phyloP scores from a whole-genome alignment of 306 rosid genomes.

The Hippophae tibetana region DNA sequence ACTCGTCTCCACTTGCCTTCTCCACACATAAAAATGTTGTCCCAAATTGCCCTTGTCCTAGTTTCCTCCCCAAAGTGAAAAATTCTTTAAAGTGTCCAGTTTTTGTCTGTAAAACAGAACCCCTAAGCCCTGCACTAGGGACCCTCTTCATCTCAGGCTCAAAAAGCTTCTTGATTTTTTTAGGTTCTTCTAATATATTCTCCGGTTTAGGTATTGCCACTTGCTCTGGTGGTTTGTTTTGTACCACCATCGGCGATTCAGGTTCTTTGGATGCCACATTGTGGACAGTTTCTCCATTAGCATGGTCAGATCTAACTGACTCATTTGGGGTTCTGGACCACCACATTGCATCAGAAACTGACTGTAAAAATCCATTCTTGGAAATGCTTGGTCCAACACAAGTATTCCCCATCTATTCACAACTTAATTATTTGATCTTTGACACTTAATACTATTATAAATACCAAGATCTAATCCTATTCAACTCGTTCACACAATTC shows the following conservation, averaged over 20 bases:
- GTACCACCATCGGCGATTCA: slow-evolving; percentile 63
- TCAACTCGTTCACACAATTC: slow-evolving; percentile 24
- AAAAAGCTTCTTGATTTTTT: slow-evolving; percentile 34
- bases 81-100: slow-evolving; percentile 70
- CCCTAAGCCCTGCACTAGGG: slow-evolving; percentile 82
- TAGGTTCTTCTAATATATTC: slow-evolving; percentile 23
- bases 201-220: slow-evolving; percentile 60
- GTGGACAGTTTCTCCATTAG: slow-evolving; percentile 33
- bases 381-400: slow-evolving; percentile 91
- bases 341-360: slow-evolving; percentile 95
- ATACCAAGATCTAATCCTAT: slow-evolving; percentile 34
- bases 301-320: slow-evolving; percentile 39
- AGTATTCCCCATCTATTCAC: slow-evolving; percentile 68
- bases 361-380: slow-evolving; percentile 75
- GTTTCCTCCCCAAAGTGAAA: slow-evolving; percentile 61
- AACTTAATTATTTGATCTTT: slow-evolving; percentile 17
- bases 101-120: slow-evolving; percentile 59
- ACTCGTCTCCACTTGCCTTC: slow-evolving; percentile 65
- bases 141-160: slow-evolving; percentile 65
- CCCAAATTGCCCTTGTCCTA: slow-evolving; percentile 96
- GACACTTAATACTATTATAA: slow-evolving; percentile 21
- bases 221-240: slow-evolving; percentile 79
- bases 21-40: slow-evolving; percentile 70
- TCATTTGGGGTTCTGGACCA: slow-evolving; percentile 47
- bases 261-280: slow-evolving; percentile 40